Base-by-base conservation (phyloP, 192 early-diverging fungal species). In the Neocallimastix lanati region DNA sequence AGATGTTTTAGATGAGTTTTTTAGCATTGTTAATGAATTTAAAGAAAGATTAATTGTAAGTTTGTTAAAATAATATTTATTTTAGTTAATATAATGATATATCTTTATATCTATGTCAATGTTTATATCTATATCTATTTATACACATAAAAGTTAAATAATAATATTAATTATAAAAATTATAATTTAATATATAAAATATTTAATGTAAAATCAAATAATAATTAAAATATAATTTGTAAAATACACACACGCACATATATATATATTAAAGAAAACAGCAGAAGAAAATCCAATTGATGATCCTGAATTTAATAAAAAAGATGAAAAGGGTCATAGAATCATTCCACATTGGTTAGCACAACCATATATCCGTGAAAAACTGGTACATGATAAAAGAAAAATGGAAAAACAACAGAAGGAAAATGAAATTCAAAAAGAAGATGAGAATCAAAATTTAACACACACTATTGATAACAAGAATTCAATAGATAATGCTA, bases 291-390 rank as follows among this genome's bases (percentile, higher is more conserved):
- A 85, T 50, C 14, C 14, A 21, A 50, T 50, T 58, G 80, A 82
- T 0, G 78, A 83, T n/a, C 80, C 84, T 28, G 85, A 81, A 25
- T 40, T 82, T 28, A 81, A 76, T 28, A 83, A 89, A 80, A 79
- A 84, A 14, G 85, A 89, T 81, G 87, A 85, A 28, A 80, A 85
- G 29, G 91, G 91, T 0, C 85, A 88, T 80, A 85, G 87, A 29
- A 84, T 84, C 25, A 82, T 93, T 58, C 93, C 93, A 25, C 83
- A 83, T 33, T 94, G 92, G 92, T 83, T 89, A 21, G 85, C 84
- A 40, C 93, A 94, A 82, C 93, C 93, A 25, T 88, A 90, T 78
- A 82, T 94, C 76, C 84, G 93, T 67, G 82, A 79, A 27, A 18
- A 78, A 78, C 21, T 78, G 9, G 21, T 78, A 2, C 30, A 78